These are phyloP conservation scores for Coemansia interrupta DNA, from an alignment of 192 early-diverging fungal species.

Conservation along the genomic window DNA sequence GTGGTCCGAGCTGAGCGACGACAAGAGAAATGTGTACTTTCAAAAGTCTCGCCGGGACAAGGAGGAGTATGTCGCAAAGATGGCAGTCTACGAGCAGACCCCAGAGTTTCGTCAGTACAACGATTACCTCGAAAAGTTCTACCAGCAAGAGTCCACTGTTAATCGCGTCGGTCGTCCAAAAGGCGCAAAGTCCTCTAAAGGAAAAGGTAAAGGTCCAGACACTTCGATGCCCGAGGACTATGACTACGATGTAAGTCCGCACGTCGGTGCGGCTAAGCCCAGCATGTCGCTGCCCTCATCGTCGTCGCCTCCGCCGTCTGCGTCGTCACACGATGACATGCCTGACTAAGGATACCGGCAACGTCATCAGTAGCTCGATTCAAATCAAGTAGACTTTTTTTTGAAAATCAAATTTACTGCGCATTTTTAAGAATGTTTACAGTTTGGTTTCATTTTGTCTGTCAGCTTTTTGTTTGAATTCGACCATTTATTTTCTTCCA, in stretches of 20 bases:
- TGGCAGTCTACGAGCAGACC: slow-evolving; percentile 39
- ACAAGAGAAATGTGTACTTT: slow-evolving; percentile 26
- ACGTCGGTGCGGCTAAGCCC: slow-evolving; percentile 3
- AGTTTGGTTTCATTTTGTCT: background rate
- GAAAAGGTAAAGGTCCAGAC: slow-evolving; percentile 23
- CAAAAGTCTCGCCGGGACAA: slow-evolving; percentile 37
- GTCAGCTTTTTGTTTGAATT: background rate
- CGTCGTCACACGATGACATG: background rate
- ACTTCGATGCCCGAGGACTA: slow-evolving; percentile 4
- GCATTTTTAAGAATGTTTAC: background rate
- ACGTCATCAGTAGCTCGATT: too few species aligned
- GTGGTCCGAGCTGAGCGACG: slow-evolving; percentile 36
- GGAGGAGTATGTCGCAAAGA: slow-evolving; percentile 35
- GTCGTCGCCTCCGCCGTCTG: slow-evolving; percentile 4
- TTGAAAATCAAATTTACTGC: background rate
- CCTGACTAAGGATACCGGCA: background rate
- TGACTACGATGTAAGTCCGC: background rate
- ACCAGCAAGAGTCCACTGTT: slow-evolving; percentile 45
- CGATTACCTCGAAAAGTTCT: slow-evolving; percentile 46
- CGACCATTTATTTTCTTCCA: background rate
- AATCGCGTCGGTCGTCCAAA: slow-evolving; percentile 52
- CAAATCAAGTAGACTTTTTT: too few species aligned
- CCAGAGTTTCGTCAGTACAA: slow-evolving; percentile 42
- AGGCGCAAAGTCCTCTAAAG: slow-evolving; percentile 30
- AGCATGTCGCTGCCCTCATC: slow-evolving; percentile 1